These are phyloP conservation scores for Zygosaccharomyces lentus DNA, from an alignment of 805 yeast species.

Conservation along the genomic window DNA sequence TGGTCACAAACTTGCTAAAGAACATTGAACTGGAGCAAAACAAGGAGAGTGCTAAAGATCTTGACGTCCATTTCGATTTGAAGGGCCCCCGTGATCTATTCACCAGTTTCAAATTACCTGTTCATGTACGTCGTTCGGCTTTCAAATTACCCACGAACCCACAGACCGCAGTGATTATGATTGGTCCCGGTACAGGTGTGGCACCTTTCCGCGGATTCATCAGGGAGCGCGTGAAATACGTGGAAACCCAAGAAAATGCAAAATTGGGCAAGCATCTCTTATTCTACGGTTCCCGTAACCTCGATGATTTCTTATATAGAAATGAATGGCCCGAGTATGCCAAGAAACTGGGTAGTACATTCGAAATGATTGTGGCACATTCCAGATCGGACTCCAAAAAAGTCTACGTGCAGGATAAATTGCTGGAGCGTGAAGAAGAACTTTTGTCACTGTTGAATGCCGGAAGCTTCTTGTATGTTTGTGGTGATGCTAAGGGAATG, in stretches of 20 bases:
- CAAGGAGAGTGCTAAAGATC: slow-evolving; percentile 34
- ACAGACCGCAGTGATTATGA: slow-evolving; percentile 76
- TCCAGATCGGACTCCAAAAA: slow-evolving; percentile 63
- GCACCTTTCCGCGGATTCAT: slow-evolving; percentile 97
- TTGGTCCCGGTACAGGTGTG: slow-evolving; percentile 98
- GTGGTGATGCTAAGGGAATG: slow-evolving; percentile 97
- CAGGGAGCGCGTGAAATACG: slow-evolving; percentile 71
- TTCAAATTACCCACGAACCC: slow-evolving; percentile 90
- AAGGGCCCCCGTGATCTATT: slow-evolving; percentile 74
- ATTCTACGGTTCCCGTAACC: slow-evolving; percentile 83
- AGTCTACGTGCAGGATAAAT: slow-evolving; percentile 81
- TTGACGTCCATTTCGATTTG: slow-evolving; percentile 59
- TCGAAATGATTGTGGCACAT: slow-evolving; percentile 78
- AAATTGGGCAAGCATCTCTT: slow-evolving; percentile 68
- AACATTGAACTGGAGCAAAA: slow-evolving; percentile 62
- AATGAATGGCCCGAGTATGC: slow-evolving; percentile 86
- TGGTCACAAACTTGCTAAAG: slow-evolving; percentile 82
- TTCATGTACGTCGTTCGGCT: slow-evolving; percentile 91
- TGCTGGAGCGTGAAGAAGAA: slow-evolving; percentile 47
- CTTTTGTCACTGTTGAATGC: slow-evolving; percentile 46
- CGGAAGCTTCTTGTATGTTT: slow-evolving; percentile 89
- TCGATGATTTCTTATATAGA: slow-evolving; percentile 81
- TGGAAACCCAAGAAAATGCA: slow-evolving; percentile 37
- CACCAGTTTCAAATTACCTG: slow-evolving; percentile 59
- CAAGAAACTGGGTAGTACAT: slow-evolving; percentile 51